Percentiles rank a stretch among this genome's conserved stretches.
Evolutionary conservation across 176 grass and related monocot species (phyloP).

Genomic region (maize (Zea mays)): Zm-B73-REFERENCE-NAM-5.0 NC_050097.1:56025501-56026000

Average conservation of each 20-base stretch:
- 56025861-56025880: constrained; percentile 4
- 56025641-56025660: constrained; percentile 96
- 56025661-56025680: constrained; percentile 95
- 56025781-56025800: constrained; percentile 96
- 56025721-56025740: constrained; percentile 23
- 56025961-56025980: not conserved
- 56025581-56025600: constrained; percentile 2
- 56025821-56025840: constrained; percentile 66
- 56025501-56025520: constrained; percentile 25
- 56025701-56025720: not conserved
- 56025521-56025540: constrained; percentile 19
- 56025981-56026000: not conserved
- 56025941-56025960: not conserved
- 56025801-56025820: constrained; percentile 94
- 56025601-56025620: constrained; percentile 62
- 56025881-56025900: not conserved
- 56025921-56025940: not conserved
- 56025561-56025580: not conserved
- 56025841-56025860: constrained; percentile 12
- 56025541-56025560: constrained; percentile 12
- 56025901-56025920: not conserved
- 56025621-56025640: constrained; percentile 96
- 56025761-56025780: constrained; percentile 98
- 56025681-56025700: constrained; percentile 36
- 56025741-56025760: constrained; percentile 73